phyloP scores from a whole-genome alignment of 2,329 filamentous ascomycete genomes.

The Diaporthe sp. region DNA sequence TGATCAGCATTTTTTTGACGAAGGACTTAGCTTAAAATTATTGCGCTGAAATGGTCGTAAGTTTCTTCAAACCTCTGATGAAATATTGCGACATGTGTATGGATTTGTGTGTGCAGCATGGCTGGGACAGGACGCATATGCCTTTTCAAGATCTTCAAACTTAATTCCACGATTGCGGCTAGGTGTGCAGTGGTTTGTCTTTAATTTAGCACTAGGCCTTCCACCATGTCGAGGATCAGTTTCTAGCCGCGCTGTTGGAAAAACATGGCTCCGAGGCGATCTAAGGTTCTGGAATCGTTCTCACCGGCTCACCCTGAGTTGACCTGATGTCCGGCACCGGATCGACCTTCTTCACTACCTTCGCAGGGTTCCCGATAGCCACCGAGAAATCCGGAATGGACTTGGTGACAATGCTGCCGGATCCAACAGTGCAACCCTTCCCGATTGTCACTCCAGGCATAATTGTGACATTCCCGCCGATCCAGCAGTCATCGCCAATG shows the following conservation, averaged over 20 bases:
- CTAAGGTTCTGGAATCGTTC: conserved; percentile 30
- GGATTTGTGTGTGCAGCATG: not conserved
- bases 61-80: too few relatives aligned
- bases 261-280: too few relatives aligned
- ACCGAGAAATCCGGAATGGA: conserved; percentile 62
- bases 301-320: not conserved
- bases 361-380: conserved; percentile 62
- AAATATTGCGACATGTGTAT: not conserved
- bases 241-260: not conserved
- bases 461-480: conserved; percentile 63
- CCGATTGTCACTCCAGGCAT: conserved; percentile 67
- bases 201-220: not conserved
- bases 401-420: conserved; percentile 64
- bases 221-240: not conserved
- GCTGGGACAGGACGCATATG: too few relatives aligned
- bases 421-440: conserved; percentile 63
- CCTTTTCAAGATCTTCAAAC: too few relatives aligned
- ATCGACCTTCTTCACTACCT: conserved; percentile 61
- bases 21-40: too few relatives aligned
- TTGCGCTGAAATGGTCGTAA: not conserved
- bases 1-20: too few relatives aligned
- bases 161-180: too few relatives aligned
- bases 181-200: not conserved
- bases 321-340: conserved; percentile 49
- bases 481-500: conserved; percentile 69